A percentile compares a stretch with the other conserved stretches of the same genome.
These are phyloP conservation scores for Phaffia rhodozyma DNA, from an alignment of 1,284 basidiomycete species.

Conservation along the genomic window DNA sequence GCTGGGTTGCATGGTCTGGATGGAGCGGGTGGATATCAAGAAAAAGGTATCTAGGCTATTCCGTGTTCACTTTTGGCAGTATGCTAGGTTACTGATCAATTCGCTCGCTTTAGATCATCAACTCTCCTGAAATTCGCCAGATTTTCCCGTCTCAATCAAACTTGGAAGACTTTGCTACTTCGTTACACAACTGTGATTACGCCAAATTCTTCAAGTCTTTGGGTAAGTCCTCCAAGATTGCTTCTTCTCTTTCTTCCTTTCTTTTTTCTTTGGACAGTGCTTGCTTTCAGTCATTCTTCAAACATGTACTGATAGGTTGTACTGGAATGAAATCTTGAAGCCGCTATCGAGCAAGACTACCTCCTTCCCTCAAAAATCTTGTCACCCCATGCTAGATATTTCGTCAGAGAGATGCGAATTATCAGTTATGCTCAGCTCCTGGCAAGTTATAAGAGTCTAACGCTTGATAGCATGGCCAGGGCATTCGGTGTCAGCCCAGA, in stretches of 20 bases:
- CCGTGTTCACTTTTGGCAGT: not conserved
- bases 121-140: conserved; percentile 25
- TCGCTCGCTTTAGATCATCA: conserved; percentile 24
- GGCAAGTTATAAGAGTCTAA: conserved; percentile 81
- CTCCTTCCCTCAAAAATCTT: conserved; percentile 77
- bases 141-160: conserved; percentile 41
- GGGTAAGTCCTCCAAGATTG: conserved; percentile 42
- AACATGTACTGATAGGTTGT: not conserved
- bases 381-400: conserved; percentile 75
- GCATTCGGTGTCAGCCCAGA: conserved; percentile 84
- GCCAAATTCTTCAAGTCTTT: conserved; percentile 86
- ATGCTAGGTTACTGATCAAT: not conserved
- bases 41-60: conserved; percentile 54
- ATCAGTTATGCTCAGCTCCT: conserved; percentile 85
- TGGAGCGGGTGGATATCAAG: conserved; percentile 78
- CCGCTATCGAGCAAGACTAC: conserved; percentile 75
- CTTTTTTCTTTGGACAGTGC: not conserved
- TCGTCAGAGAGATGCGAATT: conserved; percentile 93
- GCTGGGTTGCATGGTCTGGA: conserved; percentile 61
- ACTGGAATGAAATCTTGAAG: conserved; percentile 33
- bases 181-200: conserved; percentile 85
- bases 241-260: not conserved
- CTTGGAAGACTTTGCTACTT: conserved; percentile 40
- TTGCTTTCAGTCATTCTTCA: not conserved
- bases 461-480: conserved; percentile 68